These are phyloP conservation scores for Peterozyma xylosa DNA, from an alignment of 805 yeast species.

Conservation along the genomic window DNA sequence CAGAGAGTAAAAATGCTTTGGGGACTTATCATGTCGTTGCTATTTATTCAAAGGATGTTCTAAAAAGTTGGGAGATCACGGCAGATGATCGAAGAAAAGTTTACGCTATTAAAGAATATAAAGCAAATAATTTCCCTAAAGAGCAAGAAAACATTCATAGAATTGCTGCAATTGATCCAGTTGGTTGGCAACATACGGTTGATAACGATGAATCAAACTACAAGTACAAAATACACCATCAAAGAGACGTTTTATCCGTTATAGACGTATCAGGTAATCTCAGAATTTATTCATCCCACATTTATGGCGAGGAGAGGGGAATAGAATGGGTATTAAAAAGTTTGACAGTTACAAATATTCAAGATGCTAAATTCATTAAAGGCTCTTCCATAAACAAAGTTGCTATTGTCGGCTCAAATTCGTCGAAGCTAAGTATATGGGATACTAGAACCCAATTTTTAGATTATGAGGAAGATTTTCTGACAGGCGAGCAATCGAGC, in stretches of 20 bases:
- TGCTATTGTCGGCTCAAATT: slow-evolving; percentile 58
- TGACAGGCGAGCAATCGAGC: slow-evolving; percentile 5
- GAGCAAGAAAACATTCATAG: slow-evolving; percentile 27
- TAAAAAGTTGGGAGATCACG: slow-evolving; percentile 34
- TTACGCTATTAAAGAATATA: slow-evolving; percentile 19
- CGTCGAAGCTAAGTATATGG: slow-evolving; percentile 63
- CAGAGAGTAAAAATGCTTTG: slow-evolving; percentile 18
- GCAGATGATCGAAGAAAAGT: slow-evolving; percentile 8
- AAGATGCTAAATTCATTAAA: slow-evolving; percentile 43
- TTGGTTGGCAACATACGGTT: slow-evolving; percentile 33
- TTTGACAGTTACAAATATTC: slow-evolving; percentile 47
- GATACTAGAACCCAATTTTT: slow-evolving; percentile 60
- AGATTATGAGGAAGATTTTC: slow-evolving; percentile 47
- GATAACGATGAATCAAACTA: slow-evolving; percentile 7
- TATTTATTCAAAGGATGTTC: slow-evolving; percentile 30
- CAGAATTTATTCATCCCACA: slow-evolving; percentile 36
- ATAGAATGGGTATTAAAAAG: slow-evolving; percentile 48
- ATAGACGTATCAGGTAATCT: slow-evolving; percentile 47
- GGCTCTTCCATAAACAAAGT: slow-evolving; percentile 74
- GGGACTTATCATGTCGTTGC: slow-evolving; percentile 39
- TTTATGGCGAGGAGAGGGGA: slow-evolving; percentile 13
- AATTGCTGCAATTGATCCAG: slow-evolving; percentile 64
- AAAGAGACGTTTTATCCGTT: slow-evolving; percentile 46
- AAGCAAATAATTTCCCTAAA: slow-evolving; percentile 31
- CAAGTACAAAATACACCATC: slow-evolving; percentile 12